Base-by-base conservation (phyloP, 2,329 filamentous ascomycete species). In the Reticulascus tulasneorum region DNA sequence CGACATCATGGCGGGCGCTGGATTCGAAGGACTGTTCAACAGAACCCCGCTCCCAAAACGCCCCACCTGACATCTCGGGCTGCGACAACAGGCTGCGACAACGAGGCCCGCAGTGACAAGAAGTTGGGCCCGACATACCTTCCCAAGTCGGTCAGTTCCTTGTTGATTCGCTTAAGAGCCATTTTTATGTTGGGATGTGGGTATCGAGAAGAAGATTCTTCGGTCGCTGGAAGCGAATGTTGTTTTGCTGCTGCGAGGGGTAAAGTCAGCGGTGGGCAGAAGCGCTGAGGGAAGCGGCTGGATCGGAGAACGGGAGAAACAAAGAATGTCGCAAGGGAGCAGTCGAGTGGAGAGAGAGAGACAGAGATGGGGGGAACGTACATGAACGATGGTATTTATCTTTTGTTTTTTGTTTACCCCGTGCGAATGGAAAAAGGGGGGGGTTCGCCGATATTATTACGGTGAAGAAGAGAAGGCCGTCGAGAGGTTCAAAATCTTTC, bases 101-200 rank as follows among this genome's bases (percentile, higher is more conserved):
- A 24, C 19, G 28, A 37, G 18, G 27, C 8, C 9, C 24, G 19
- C 9, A 37, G 36, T n/a, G n/a, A n/a, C n/a, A 45, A 38, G 45
- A 36, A 38, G 27, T 39, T 34, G 37, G 40, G 26, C 33, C 26
- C 33, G 35, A 45, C 43, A 38, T 83, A 91, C 86, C 86, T 85
- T 73, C 86, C 86, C 68, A 93, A 77, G 65, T 93, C 86, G 67
- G 84, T 83, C 64, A 93, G 80, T 71, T 93, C 86, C 82, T 90
- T 93, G 79, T 91, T 91, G 69, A 93, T 93, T 69, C 86, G 82
- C 84, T 93, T 93, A 58, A 93, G 79, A 68, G 86, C 86, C 86
- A 93, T 93, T 60, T 52, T 49, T 42, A 33, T 40, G 31, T 37
- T 47, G 41, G 37, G 42, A 40, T 42, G 38, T 37, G 46, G 44